A percentile compares a stretch with the other conserved stretches of the same genome.
Conservation (phyloP, 192 early-diverging fungal genomes). For the Entrophospora sp. region DNA sequence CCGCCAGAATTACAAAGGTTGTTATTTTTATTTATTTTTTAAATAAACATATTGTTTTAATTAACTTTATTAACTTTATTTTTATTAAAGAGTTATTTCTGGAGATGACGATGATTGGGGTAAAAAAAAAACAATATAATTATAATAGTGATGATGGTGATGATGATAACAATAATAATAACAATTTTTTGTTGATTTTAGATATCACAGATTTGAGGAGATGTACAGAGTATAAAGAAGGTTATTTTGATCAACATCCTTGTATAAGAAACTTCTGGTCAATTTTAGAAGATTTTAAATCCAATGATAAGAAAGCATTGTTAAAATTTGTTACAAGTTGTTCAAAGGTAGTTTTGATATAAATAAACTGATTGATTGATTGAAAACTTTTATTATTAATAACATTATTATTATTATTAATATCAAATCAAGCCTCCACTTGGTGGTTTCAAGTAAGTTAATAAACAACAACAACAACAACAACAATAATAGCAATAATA, state of each 20-base stretch:
- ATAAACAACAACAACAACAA: too few relatives aligned
- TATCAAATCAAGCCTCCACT: constrained; percentile 46
- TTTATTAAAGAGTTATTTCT: constrained; percentile 39
- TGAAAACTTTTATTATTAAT: too few relatives aligned
- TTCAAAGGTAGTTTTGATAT: constrained; percentile 49
- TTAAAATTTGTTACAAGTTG: constrained; percentile 75
- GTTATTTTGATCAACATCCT: constrained; percentile 62
- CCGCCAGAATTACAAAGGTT: constrained; percentile 70
- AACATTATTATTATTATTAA: background rate
- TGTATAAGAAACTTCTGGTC: constrained; percentile 63
- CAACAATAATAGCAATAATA: too few relatives aligned
- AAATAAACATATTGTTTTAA: background rate
- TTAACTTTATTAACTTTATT: background rate
- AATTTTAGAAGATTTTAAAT: constrained; percentile 48
- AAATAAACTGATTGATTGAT: constrained; percentile 30
- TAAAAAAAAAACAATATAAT: constrained; percentile 25
- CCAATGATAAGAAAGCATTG: constrained; percentile 54
- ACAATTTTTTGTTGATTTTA: too few relatives aligned
- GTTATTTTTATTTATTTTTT: background rate
- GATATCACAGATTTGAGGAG: constrained; percentile 52
- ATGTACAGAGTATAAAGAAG: constrained; percentile 59
- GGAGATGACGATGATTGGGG: constrained; percentile 56
- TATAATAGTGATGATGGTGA: too few relatives aligned
- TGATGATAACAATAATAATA: too few relatives aligned
- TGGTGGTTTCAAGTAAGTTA: constrained; percentile 47